Evolutionary conservation across 2,329 filamentous ascomycete species (phyloP).

Genomic region (Aureobasidium sp.): DNA sequence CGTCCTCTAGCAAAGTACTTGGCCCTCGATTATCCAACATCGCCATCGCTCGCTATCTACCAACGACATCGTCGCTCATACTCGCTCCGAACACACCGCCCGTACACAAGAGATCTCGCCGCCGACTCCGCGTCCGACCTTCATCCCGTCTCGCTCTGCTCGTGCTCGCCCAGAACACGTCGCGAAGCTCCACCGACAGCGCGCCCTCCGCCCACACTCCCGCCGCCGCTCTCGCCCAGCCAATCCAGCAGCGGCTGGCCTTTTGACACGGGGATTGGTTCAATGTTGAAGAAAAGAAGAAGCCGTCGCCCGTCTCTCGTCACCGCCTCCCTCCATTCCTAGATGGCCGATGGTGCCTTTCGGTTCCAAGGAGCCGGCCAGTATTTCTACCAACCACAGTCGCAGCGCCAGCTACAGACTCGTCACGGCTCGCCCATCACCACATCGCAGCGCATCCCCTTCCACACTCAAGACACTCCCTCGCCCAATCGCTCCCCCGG

Average conservation of each 20-base stretch:
- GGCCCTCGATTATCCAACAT: background rate
- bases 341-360: conserved; percentile 63
- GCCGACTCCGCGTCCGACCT: background rate
- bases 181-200: conserved; percentile 8
- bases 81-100: background rate
- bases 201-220: background rate
- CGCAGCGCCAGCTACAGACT: conserved; percentile 39
- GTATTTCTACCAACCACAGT: conserved; percentile 51
- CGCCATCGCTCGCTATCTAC: conserved; percentile 11
- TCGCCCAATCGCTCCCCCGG: conserved; percentile 54
- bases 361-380: conserved; percentile 56
- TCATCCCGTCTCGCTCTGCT: background rate
- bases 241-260: conserved; percentile 16
- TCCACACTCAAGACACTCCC: conserved; percentile 44
- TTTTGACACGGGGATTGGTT: conserved; percentile 21
- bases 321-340: conserved; percentile 37
- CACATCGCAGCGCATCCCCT: conserved; percentile 28
- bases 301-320: conserved; percentile 38
- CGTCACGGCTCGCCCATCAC: conserved; percentile 42
- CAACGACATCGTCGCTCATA: background rate
- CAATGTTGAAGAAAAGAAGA: conserved; percentile 45
- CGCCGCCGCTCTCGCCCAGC: conserved; percentile 6
- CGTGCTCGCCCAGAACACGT: background rate
- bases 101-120: background rate
- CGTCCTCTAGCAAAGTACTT: conserved; percentile 7